phyloP scores from a whole-genome alignment of 2,329 filamentous ascomycete species.

The Cercospora sp. region DNA sequence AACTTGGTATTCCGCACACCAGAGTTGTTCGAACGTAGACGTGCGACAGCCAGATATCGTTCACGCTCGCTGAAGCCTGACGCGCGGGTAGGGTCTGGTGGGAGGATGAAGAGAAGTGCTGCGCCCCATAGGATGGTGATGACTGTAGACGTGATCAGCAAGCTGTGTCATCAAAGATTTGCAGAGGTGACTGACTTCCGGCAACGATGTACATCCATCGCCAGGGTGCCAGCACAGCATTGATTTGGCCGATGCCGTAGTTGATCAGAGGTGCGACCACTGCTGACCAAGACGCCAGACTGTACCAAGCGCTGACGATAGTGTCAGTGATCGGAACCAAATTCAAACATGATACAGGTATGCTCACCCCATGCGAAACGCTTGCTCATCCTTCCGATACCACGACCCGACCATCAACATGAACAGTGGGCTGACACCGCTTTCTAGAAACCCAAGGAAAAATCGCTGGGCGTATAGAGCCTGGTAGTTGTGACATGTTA shows the following conservation, averaged over 20 bases:
- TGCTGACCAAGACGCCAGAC: conserved; percentile 48
- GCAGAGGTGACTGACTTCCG: neutral
- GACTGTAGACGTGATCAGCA: neutral
- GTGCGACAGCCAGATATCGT: conserved; percentile 34
- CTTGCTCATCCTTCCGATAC: conserved; percentile 36
- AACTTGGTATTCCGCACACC: conserved; percentile 47
- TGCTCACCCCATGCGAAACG: conserved; percentile 29
- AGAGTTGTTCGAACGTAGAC: conserved; percentile 35
- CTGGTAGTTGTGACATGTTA: neutral
- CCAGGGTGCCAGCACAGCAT: conserved; percentile 44
- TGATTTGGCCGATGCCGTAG: conserved; percentile 51
- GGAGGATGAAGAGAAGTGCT: conserved; percentile 44
- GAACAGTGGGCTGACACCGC: conserved; percentile 58
- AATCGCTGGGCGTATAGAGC: neutral
- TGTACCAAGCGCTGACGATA: conserved; percentile 32
- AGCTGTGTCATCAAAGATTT: neutral
- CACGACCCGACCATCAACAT: conserved; percentile 52
- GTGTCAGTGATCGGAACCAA: neutral
- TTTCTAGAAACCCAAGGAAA: conserved; percentile 53
- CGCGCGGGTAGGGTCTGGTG: conserved; percentile 46
- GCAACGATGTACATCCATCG: conserved; percentile 25
- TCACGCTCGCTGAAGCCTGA: conserved; percentile 44
- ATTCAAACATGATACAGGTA: neutral
- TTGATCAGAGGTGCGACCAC: conserved; percentile 52
- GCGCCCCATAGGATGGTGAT: conserved; percentile 48